Evolutionary conservation across 345 rosid species (phyloP).

Genomic region (Heritiera fomes): DNA sequence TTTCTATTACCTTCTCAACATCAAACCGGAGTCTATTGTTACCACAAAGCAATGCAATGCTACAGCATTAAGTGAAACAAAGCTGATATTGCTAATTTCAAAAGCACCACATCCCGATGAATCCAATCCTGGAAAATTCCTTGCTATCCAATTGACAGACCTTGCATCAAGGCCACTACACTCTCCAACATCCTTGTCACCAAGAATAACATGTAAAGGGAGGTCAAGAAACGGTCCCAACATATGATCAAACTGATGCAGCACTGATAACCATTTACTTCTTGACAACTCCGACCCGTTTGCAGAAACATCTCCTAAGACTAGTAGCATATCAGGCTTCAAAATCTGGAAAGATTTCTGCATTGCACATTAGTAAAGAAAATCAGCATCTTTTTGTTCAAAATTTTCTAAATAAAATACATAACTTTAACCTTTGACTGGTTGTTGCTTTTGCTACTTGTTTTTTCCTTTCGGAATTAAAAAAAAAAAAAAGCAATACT

Average conservation of each 20-base stretch:
- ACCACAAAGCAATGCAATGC: constrained; percentile 58
- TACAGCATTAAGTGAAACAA: constrained; percentile 59
- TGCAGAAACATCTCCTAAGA: constrained; percentile 63
- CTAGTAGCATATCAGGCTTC: constrained; percentile 67
- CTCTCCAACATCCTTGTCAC: constrained; percentile 61
- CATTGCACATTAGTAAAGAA: constrained; percentile 1
- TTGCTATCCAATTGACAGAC: constrained; percentile 47
- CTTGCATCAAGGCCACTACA: constrained; percentile 43
- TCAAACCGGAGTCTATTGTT: constrained; percentile 43
- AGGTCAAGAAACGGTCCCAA: constrained; percentile 49
- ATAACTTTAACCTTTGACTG: neutral
- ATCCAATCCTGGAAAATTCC: constrained; percentile 59
- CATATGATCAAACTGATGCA: constrained; percentile 44
- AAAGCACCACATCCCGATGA: constrained; percentile 62
- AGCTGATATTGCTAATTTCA: constrained; percentile 56
- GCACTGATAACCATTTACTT: constrained; percentile 47
- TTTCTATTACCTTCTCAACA: constrained; percentile 58
- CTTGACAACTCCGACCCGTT: constrained; percentile 42
- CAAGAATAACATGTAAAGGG: constrained; percentile 60
- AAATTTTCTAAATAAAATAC: neutral
- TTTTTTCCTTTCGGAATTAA: neutral
- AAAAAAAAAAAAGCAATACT: neutral
- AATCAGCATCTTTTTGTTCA: neutral
- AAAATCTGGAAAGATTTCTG: constrained; percentile 60
- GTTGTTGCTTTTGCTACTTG: neutral